These are phyloP conservation scores for Fennellomyces sp. DNA, from an alignment of 371 early-diverging fungal genomes.

Conservation along the genomic window DNA sequence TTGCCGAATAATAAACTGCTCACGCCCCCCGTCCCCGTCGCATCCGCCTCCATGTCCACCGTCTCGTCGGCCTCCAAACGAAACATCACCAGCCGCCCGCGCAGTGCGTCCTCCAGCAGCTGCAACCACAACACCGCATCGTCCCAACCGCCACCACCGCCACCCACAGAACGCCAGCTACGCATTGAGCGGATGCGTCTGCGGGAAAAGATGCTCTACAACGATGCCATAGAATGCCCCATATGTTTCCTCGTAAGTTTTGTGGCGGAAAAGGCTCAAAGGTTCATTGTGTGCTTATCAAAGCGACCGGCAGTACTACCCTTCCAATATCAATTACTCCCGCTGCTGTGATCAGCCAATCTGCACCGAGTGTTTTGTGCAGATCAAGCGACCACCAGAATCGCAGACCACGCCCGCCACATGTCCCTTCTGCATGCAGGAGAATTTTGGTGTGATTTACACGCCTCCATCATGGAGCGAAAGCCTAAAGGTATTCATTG, in stretches of 20 bases:
- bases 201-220: conserved; percentile 52
- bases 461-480: conserved; percentile 38
- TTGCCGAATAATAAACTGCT: conserved; percentile 13
- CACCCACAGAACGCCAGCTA: conserved; percentile 4
- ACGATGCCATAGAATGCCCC: conserved; percentile 88
- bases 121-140: background rate
- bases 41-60: conserved; percentile 5
- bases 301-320: conserved; percentile 75
- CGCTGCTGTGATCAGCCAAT: conserved; percentile 94
- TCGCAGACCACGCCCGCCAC: conserved; percentile 56
- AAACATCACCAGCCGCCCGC: conserved; percentile 22
- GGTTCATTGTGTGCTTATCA: background rate
- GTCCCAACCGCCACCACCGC: background rate
- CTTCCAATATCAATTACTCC: conserved; percentile 90
- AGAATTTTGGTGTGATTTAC: conserved; percentile 86
- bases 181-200: conserved; percentile 15
- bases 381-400: conserved; percentile 82
- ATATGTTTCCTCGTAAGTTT: conserved; percentile 61
- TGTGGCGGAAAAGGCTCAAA: background rate
- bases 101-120: conserved; percentile 35
- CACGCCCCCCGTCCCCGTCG: background rate
- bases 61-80: background rate
- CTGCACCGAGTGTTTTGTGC: conserved; percentile 95
- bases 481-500: background rate
- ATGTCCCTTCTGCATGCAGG: conserved; percentile 90